These are phyloP conservation scores for Epipyxis sp. DNA, from an alignment of 108 stramenopile genomes.

Conservation along the genomic window DNA sequence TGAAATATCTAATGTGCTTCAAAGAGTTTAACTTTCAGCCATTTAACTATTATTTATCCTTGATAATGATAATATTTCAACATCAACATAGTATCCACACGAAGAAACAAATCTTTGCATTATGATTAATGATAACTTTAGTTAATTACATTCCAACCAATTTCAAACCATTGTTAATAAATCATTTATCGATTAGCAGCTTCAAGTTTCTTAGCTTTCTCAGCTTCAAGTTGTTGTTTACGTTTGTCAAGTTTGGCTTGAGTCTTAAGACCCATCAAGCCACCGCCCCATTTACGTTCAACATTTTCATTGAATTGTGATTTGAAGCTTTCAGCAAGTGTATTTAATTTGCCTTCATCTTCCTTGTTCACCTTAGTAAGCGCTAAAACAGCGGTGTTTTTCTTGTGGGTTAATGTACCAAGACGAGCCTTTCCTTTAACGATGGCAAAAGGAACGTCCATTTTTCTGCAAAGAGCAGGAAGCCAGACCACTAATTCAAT, in stretches of 20 bases:
- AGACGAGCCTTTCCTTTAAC: conserved; percentile 99
- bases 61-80: too few species aligned
- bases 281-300: conserved; percentile 95
- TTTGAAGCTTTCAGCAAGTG: conserved; percentile 70
- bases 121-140: too few species aligned
- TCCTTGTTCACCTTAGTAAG: conserved; percentile 86
- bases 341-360: conserved; percentile 75
- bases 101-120: too few species aligned
- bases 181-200: too few species aligned
- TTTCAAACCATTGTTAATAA: too few species aligned
- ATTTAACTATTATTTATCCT: too few species aligned
- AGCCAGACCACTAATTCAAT: conserved; percentile 98
- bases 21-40: too few species aligned
- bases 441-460: conserved; percentile 98
- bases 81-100: too few species aligned
- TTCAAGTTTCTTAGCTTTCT: conserved; percentile 94
- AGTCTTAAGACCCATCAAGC: conserved; percentile 99
- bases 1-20: too few species aligned
- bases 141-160: too few species aligned
- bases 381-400: conserved; percentile 80
- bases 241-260: conserved; percentile 96
- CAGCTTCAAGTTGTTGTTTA: conserved; percentile 82
- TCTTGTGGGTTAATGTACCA: conserved; percentile 92
- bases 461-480: conserved; percentile 97
- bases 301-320: conserved; percentile 96